Percentiles rank a stretch among this genome's conserved stretches.
phyloP scores from a whole-genome alignment of 139 green algal species.

The Chlamydomonas applanata region DNA sequence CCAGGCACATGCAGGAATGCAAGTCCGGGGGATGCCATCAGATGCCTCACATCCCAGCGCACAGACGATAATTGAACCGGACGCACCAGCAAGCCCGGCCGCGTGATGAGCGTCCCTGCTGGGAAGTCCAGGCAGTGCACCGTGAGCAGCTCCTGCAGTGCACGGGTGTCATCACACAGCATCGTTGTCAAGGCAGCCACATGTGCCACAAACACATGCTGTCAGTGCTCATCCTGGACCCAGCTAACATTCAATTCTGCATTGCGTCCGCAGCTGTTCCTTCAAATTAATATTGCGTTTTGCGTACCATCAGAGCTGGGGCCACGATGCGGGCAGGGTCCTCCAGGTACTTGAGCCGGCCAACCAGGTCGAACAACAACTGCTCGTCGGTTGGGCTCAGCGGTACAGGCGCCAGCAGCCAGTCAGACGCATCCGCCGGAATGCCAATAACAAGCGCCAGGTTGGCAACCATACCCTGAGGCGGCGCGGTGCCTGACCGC shows the following conservation, averaged over 20 bases:
- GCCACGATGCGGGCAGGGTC: conserved; percentile 1
- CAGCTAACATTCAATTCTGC: no score
- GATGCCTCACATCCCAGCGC: no score
- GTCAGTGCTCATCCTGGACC: no score
- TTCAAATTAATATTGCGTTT: no score
- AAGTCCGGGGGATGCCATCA: no score
- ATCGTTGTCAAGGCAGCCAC: no score
- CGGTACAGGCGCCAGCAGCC: background rate
- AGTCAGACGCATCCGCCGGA: background rate
- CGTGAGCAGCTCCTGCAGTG: conserved; percentile 30
- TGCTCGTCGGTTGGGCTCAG: background rate
- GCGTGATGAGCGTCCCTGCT: conserved; percentile 38
- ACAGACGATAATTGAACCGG: background rate
- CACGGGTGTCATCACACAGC: no score
- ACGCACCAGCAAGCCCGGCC: conserved; percentile 36
- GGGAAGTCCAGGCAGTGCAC: conserved; percentile 34
- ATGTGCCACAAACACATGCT: no score
- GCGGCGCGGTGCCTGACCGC: background rate
- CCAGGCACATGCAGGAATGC: no score
- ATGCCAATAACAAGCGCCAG: background rate
- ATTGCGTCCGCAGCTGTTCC: no score
- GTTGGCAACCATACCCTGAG: background rate
- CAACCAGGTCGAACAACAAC: conserved; percentile 3
- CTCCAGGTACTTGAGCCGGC: background rate
- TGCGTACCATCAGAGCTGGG: background rate